phyloP scores from a whole-genome alignment of 129 eudicot genomes.

The Flaveria sonorensis region DNA sequence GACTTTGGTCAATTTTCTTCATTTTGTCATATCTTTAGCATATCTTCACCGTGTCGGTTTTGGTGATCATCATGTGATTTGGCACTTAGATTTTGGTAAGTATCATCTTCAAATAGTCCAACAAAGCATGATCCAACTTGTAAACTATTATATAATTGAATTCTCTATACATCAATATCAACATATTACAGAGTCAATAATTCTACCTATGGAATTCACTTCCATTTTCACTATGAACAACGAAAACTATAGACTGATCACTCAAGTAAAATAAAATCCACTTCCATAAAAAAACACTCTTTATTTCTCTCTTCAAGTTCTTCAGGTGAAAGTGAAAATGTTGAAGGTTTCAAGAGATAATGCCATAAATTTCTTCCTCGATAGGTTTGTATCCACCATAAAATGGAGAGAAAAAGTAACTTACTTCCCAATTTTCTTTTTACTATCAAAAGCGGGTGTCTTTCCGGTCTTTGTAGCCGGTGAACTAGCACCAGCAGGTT shows the following conservation, averaged over 20 bases:
- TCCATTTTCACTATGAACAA: conserved; percentile 21
- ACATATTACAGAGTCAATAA: conserved; percentile 1
- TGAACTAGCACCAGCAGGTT: conserved; percentile 5
- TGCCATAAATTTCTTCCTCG: conserved; percentile 5
- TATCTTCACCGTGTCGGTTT: too few relatives aligned
- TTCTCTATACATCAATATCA: not conserved
- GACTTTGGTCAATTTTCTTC: too few relatives aligned
- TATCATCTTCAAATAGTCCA: too few relatives aligned
- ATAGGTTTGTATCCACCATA: conserved; percentile 14
- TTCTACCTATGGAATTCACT: not conserved
- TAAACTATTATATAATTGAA: not conserved
- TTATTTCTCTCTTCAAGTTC: conserved; percentile 11
- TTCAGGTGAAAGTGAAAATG: not conserved
- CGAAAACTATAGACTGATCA: conserved; percentile 7
- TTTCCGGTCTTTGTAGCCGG: conserved; percentile 26
- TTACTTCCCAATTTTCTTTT: conserved; percentile 31
- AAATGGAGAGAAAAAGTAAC: not conserved
- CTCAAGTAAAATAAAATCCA: conserved; percentile 4
- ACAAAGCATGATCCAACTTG: not conserved
- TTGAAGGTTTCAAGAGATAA: conserved; percentile 8
- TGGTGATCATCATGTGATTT: too few relatives aligned
- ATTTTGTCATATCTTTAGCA: too few relatives aligned
- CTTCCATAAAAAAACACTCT: not conserved
- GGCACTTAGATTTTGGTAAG: too few relatives aligned
- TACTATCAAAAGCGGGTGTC: conserved; percentile 2